Base-by-base conservation (phyloP, 2,329 filamentous ascomycete genomes). In the Colletotrichum gloeosporioides region DNA sequence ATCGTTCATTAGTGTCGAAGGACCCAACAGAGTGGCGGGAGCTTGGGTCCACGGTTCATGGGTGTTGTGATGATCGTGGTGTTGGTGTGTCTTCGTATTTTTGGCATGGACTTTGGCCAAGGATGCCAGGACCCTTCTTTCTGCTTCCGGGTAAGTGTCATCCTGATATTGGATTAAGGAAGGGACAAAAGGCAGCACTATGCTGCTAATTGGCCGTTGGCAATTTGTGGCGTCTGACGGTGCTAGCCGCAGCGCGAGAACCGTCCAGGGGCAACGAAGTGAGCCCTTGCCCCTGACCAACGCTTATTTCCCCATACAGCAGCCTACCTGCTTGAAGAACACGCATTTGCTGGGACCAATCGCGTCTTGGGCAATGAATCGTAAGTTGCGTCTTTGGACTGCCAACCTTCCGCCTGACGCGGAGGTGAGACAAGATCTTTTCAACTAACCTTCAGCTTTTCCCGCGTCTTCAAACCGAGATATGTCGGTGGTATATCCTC, bases 211-310 rank as follows among this genome's bases (percentile, higher is more conserved):
- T 68, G 69, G 73, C 5, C 32, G 39, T 57, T 16, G 31, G 22
- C 25, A 27, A 27, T 64, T 57, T 53, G 64, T 69, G 71, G 74
- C 70, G 63, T 55, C 49, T 36, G 32, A 29, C 39, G 69, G 57
- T 64, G 69, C 63, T 57, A 73, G 73, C 73, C 64, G 70, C 63
- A 67, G 44, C 55, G 22, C 44, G 36, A 57, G 70, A 73, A 44
- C 22, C 67, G 55, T 62, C 63, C 63, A 76, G 73, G 73, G 73
- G 63, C 49, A 61, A 59, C 25, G 53, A 32, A 27, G 49, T 34
- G 36, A 62, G 59, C 31, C 69, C 73, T 32, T 73, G 36, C 69
- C 69, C 73, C 73, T 76, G 73, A 64, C n/a, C 63, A 32, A 71
- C 53, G 73, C 73, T 75, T 75, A 55, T 59, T 49, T 74, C 15